Conservation (phyloP, 139 green algal genomes). For the Mychonastes homosphaera region DNA sequence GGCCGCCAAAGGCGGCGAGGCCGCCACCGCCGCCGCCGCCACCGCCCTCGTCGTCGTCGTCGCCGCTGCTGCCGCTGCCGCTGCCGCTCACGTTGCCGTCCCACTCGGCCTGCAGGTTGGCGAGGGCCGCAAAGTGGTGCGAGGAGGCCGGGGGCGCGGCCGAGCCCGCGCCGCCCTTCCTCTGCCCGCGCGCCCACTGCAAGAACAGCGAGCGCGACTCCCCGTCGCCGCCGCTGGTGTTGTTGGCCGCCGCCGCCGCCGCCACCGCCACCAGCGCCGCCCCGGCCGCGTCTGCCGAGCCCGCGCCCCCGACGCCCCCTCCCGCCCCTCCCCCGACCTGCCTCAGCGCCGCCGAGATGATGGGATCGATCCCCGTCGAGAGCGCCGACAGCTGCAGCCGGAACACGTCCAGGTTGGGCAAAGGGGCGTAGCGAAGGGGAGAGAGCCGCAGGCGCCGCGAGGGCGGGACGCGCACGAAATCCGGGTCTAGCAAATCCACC, state of each 20-base stretch:
- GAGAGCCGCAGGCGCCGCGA: conserved; percentile 35
- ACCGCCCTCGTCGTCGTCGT: conserved; percentile 1
- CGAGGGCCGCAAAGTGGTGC: conserved; percentile 14
- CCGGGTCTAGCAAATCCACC: conserved; percentile 57
- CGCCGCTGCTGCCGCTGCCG: background rate
- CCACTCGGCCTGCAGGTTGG: conserved; percentile 10
- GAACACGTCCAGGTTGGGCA: conserved; percentile 32
- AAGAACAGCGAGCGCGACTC: background rate
- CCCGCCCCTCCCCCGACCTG: background rate
- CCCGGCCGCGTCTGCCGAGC: background rate
- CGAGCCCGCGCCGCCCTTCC: no score
- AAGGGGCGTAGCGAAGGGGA: conserved; percentile 30
- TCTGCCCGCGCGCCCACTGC: background rate
- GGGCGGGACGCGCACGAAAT: conserved; percentile 34
- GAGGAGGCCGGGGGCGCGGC: no score
- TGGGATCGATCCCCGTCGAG: background rate
- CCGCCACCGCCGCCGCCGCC: background rate
- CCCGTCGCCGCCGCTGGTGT: background rate
- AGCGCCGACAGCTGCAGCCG: background rate
- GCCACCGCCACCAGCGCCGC: conserved; percentile 7
- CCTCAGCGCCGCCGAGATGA: background rate
- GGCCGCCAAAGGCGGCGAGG: background rate
- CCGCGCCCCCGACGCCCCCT: background rate
- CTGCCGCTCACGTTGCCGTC: background rate
- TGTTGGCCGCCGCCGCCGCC: background rate